Conservation (phyloP, 305 asterid genomes). For the Coffea humblotiana region DNA sequence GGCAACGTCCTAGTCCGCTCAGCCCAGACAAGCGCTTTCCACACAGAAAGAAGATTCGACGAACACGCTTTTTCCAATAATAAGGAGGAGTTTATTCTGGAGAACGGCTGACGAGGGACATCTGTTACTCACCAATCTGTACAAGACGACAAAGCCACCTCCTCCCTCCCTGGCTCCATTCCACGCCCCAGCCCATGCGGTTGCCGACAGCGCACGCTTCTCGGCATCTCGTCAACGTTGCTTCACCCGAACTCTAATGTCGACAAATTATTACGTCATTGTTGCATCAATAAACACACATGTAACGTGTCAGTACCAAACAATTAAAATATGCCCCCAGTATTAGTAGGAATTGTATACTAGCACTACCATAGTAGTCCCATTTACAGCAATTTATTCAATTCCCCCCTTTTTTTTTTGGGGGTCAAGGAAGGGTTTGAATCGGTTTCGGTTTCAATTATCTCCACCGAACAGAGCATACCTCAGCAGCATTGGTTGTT, state of each 20-base stretch:
- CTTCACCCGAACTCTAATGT: neutral
- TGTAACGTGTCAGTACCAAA: neutral
- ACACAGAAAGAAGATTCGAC: conserved; percentile 5
- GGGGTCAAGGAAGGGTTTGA: no score
- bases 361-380: no score
- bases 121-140: neutral
- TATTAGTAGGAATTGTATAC: no score
- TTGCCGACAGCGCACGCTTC: conserved; percentile 18
- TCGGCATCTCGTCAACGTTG: neutral
- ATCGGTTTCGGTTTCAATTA: no score
- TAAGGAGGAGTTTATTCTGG: no score
- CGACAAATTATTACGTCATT: neutral
- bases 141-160: conserved; percentile 11
- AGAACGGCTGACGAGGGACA: neutral
- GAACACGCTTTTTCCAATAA: neutral
- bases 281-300: neutral
- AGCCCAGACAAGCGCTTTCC: neutral
- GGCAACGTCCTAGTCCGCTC: neutral
- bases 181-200: neutral
- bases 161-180: neutral
- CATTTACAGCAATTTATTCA: no score
- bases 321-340: neutral
- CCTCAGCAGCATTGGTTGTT: no score
- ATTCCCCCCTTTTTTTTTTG: no score
- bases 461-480: no score